phyloP scores from a whole-genome alignment of 2,329 filamentous ascomycete species.

The Beauveria bassiana region DNA sequence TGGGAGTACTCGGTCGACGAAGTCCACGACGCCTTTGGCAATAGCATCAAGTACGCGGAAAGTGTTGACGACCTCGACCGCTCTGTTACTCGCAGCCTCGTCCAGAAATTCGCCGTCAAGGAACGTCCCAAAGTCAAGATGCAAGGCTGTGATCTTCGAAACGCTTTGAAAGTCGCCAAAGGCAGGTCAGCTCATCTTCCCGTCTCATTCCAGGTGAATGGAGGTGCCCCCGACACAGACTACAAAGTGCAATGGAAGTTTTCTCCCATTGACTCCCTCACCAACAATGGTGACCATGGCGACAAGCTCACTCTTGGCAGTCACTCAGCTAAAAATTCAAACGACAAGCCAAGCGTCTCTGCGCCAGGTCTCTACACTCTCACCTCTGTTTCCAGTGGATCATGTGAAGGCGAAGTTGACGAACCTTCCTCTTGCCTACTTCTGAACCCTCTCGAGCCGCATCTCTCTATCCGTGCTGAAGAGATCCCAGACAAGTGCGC shows the following conservation, averaged over 20 bases:
- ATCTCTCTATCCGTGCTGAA: conserved; percentile 63
- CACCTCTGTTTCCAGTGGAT: conserved; percentile 68
- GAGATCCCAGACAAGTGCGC: conserved; percentile 93
- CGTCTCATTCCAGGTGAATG: conserved; percentile 58
- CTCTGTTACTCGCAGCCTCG: conserved; percentile 53
- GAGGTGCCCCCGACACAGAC: conserved; percentile 50
- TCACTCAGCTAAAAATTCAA: conserved; percentile 52
- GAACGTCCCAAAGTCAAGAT: conserved; percentile 73
- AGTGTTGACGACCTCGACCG: conserved; percentile 62
- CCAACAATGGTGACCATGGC: conserved; percentile 62
- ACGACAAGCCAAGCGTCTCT: conserved; percentile 60
- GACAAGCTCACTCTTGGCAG: conserved; percentile 49
- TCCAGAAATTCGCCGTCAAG: conserved; percentile 76
- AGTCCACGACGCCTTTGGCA: conserved; percentile 85
- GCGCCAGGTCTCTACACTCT: conserved; percentile 82
- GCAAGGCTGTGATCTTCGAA: conserved; percentile 67
- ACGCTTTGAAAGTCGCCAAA: conserved; percentile 75
- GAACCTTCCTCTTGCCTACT: conserved; percentile 92
- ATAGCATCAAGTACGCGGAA: conserved; percentile 66
- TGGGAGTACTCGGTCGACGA: conserved; percentile 92
- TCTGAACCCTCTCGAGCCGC: conserved; percentile 83
- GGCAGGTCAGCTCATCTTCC: conserved; percentile 63
- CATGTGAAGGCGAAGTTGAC: conserved; percentile 79
- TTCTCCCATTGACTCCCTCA: conserved; percentile 63
- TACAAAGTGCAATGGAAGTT: conserved; percentile 77